Percentiles rank a stretch among this genome's conserved stretches.
Conservation (phyloP, 2,329 filamentous ascomycete species). For the Talaromyces sp. region DNA sequence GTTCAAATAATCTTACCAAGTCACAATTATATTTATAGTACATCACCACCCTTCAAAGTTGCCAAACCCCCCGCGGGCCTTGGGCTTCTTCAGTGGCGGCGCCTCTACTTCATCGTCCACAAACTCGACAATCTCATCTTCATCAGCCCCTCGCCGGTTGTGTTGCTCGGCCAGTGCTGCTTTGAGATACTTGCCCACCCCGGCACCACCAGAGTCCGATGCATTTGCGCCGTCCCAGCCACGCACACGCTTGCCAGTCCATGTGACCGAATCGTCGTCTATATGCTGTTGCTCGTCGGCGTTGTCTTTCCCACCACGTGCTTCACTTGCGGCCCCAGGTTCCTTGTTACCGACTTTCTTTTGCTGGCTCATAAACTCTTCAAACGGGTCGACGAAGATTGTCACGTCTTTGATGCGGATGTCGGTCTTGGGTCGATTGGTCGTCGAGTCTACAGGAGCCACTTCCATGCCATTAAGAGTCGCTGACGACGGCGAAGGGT, state of each 20-base stretch:
- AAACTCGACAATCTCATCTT: constrained; percentile 57
- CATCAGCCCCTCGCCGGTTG: constrained; percentile 24
- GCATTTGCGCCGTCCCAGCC: constrained; percentile 50
- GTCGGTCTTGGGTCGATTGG: constrained; percentile 67
- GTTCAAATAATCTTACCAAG: too few species aligned
- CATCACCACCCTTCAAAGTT: constrained; percentile 86
- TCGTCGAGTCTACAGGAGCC: constrained; percentile 64
- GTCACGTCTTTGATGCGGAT: constrained; percentile 77
- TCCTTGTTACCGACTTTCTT: constrained; percentile 43
- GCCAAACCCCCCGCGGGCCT: constrained; percentile 60
- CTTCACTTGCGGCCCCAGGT: constrained; percentile 14
- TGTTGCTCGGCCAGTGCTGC: constrained; percentile 41
- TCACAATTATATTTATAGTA: neutral
- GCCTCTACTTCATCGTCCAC: constrained; percentile 56
- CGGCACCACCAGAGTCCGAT: neutral
- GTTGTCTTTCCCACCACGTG: constrained; percentile 15
- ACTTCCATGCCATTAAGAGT: constrained; percentile 68
- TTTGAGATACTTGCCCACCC: constrained; percentile 73
- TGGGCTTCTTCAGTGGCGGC: constrained; percentile 62
- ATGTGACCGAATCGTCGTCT: constrained; percentile 78
- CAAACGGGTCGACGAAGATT: constrained; percentile 90
- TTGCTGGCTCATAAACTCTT: constrained; percentile 77
- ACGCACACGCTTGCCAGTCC: constrained; percentile 89
- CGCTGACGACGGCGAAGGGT: constrained; percentile 37
- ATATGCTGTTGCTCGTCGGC: constrained; percentile 18